A percentile compares a stretch with the other conserved stretches of the same genome.
Conservation (phyloP, 352 stramenopile species). For the Globisporangium echinulatum region DNA sequence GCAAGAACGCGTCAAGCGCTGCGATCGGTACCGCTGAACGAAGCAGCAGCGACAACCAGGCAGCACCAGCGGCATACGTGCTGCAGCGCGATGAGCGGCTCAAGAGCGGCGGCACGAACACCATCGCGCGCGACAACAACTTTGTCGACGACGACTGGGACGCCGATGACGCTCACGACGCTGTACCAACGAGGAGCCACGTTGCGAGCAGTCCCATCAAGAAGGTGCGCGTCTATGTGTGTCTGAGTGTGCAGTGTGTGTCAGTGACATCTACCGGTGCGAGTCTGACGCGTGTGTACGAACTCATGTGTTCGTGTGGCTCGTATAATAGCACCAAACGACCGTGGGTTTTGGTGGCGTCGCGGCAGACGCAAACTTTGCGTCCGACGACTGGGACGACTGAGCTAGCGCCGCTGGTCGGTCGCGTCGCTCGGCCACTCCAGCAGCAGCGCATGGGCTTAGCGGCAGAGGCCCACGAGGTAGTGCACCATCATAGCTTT, state of each 20-base stretch:
- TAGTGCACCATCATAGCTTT: too few species aligned
- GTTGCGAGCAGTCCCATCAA: conserved; percentile 5
- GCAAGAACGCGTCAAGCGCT: conserved; percentile 11
- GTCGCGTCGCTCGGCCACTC: too few species aligned
- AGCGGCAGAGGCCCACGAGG: too few species aligned
- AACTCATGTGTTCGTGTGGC: conserved; percentile 3
- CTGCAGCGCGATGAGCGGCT: conserved; percentile 3
- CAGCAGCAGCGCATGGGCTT: too few species aligned
- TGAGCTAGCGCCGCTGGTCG: conserved; percentile 1
- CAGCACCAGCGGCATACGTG: conserved; percentile 2
- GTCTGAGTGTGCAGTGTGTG: not conserved
- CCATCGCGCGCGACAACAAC: conserved; percentile 55
- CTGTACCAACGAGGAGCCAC: not conserved
- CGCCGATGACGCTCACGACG: conserved; percentile 26
- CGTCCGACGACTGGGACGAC: conserved; percentile 62
- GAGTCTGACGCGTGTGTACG: not conserved
- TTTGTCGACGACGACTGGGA: conserved; percentile 80
- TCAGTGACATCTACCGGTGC: not conserved
- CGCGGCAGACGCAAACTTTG: conserved; percentile 59
- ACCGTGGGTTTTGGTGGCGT: conserved; percentile 30
- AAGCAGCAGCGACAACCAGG: conserved; percentile 7
- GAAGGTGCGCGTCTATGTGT: conserved; percentile 21
- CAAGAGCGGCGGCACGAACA: conserved; percentile 11
- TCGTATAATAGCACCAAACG: conserved; percentile 6
- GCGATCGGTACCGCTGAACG: not conserved